phyloP scores from a whole-genome alignment of 129 eudicot genomes.

The Flaveria bidentis region DNA sequence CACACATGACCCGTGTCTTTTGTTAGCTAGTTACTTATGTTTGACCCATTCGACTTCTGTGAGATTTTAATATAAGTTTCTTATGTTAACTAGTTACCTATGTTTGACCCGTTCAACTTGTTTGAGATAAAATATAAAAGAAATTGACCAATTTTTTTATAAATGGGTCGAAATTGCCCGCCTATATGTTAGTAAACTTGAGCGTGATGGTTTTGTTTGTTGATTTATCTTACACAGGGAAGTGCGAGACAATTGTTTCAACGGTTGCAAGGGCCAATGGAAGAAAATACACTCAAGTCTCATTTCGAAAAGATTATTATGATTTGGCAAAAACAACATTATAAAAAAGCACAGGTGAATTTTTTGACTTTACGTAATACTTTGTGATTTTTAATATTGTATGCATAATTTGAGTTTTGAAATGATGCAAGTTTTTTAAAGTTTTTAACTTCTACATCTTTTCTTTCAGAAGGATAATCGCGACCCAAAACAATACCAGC shows the following conservation, averaged over 20 bases:
- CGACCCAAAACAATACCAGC: slow-evolving; percentile 75
- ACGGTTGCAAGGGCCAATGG: slow-evolving; percentile 86
- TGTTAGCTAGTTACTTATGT: background rate
- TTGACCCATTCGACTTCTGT: slow-evolving; percentile 11
- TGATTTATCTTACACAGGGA: slow-evolving; percentile 62
- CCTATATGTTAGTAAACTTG: background rate
- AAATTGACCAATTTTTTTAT: background rate
- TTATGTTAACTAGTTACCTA: background rate
- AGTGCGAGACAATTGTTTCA: slow-evolving; percentile 94
- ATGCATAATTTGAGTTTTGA: slow-evolving; percentile 2
- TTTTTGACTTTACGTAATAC: background rate
- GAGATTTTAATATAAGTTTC: background rate
- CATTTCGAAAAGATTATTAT: slow-evolving; percentile 75
- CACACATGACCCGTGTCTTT: too few relatives aligned
- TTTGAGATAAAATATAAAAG: background rate
- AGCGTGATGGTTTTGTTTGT: slow-evolving; percentile 21
- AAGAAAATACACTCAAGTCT: slow-evolving; percentile 79
- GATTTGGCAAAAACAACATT: slow-evolving; percentile 59
- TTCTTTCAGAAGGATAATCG: slow-evolving; percentile 53
- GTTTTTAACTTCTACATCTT: slow-evolving; percentile 12
- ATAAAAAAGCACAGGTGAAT: slow-evolving; percentile 61
- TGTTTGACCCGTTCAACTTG: slow-evolving; percentile 12
- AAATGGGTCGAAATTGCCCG: background rate
- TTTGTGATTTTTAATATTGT: background rate
- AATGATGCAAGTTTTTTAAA: background rate